phyloP scores from a whole-genome alignment of 805 yeast genomes.

The Ogataea thermomethanolica region DNA sequence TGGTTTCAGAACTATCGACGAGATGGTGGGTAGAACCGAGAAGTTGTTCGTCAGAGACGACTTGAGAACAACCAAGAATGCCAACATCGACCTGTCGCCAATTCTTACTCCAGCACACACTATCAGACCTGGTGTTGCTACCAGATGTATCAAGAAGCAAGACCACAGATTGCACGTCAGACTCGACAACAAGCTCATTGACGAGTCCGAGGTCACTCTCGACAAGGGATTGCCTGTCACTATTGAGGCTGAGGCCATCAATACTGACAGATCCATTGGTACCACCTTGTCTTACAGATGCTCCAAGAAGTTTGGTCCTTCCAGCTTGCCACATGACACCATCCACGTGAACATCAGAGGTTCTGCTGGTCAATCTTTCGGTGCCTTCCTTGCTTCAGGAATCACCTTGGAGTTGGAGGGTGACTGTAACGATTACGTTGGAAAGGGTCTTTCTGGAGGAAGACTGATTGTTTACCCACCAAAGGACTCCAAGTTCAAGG shows the following conservation, averaged over 20 bases:
- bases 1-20: constrained; percentile 93
- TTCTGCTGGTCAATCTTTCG: constrained; percentile 97
- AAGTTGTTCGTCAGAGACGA: constrained; percentile 82
- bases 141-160: constrained; percentile 86
- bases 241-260: constrained; percentile 87
- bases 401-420: constrained; percentile 93
- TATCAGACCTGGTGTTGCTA: constrained; percentile 94
- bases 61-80: constrained; percentile 81
- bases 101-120: constrained; percentile 95
- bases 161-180: constrained; percentile 92
- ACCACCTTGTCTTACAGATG: constrained; percentile 91
- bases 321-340: constrained; percentile 93
- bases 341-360: constrained; percentile 89
- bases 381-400: constrained; percentile 96
- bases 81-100: constrained; percentile 87
- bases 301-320: constrained; percentile 89
- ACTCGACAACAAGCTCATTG: constrained; percentile 91
- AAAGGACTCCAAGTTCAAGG: constrained; percentile 73
- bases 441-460: constrained; percentile 97
- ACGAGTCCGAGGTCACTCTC: constrained; percentile 92
- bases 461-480: constrained; percentile 91
- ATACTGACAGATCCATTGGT: constrained; percentile 96
- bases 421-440: constrained; percentile 97
- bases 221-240: constrained; percentile 96
- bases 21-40: constrained; percentile 98